A percentile compares a stretch with the other conserved stretches of the same genome.
Evolutionary conservation across 2,329 filamentous ascomycete species (phyloP).

Genomic region (Pyrenophora graminea): DNA sequence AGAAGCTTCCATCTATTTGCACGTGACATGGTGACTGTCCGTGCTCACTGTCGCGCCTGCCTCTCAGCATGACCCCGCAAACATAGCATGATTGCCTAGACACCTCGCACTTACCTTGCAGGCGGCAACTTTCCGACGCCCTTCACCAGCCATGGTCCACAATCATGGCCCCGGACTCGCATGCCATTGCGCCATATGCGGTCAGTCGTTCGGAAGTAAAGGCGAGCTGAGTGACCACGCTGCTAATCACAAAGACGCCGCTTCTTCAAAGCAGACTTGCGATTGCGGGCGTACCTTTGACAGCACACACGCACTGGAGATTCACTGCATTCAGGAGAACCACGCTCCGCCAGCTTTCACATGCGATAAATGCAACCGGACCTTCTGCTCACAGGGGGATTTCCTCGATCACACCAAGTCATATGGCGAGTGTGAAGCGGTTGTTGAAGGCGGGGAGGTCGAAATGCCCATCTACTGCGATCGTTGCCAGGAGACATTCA

Average conservation of each 20-base stretch:
- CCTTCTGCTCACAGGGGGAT: constrained; percentile 1
- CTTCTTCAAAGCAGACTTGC: constrained; percentile 9
- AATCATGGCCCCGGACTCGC: background rate
- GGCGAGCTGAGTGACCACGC: constrained; percentile 19
- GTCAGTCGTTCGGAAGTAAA: constrained; percentile 19
- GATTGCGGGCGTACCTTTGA: constrained; percentile 21
- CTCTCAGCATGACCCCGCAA: constrained; percentile 4
- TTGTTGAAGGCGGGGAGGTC: background rate
- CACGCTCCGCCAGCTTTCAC: constrained; percentile 7
- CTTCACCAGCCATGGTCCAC: background rate
- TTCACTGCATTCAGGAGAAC: constrained; percentile 17
- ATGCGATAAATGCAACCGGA: constrained; percentile 11
- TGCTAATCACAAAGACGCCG: constrained; percentile 14
- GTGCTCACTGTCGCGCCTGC: constrained; percentile 4
- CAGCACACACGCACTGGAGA: constrained; percentile 28
- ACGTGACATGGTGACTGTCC: constrained; percentile 1
- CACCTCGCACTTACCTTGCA: background rate
- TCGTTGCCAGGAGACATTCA: constrained; percentile 18
- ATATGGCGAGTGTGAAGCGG: constrained; percentile 9
- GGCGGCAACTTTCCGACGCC: background rate
- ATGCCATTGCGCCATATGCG: constrained; percentile 28
- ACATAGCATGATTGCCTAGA: background rate
- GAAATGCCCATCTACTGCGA: constrained; percentile 11
- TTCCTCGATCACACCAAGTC: constrained; percentile 14
- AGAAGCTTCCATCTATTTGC: background rate